Evolutionary conservation across 2,329 filamentous ascomycete species (phyloP).

Genomic region (Aureobasidium melanogenum): DNA sequence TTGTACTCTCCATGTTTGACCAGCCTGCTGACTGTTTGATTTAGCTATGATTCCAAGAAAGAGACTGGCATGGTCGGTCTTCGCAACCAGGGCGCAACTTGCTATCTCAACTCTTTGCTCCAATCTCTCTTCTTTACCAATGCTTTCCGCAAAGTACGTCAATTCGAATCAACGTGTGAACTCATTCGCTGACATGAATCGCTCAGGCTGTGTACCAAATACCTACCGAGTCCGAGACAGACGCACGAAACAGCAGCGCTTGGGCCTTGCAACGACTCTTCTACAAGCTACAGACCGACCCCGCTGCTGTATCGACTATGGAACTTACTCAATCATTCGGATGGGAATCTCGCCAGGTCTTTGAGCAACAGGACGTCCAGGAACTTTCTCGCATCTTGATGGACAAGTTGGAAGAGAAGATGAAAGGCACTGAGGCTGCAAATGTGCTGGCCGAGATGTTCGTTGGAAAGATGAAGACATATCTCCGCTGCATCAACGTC

Average conservation of each 20-base stretch:
- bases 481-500: conserved; percentile 97
- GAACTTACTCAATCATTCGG: conserved; percentile 95
- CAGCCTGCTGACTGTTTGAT: not conserved
- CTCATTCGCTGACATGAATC: not conserved
- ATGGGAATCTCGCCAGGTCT: conserved; percentile 96
- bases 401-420: conserved; percentile 92
- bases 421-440: conserved; percentile 92
- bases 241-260: conserved; percentile 69
- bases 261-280: conserved; percentile 91
- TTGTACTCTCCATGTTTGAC: not conserved
- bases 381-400: conserved; percentile 94
- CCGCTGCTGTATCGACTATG: conserved; percentile 74
- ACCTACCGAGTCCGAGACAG: conserved; percentile 77
- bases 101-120: conserved; percentile 43
- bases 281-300: conserved; percentile 85
- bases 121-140: conserved; percentile 51
- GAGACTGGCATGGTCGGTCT: conserved; percentile 95
- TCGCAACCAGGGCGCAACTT: conserved; percentile 83
- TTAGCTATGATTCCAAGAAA: conserved; percentile 88
- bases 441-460: conserved; percentile 86
- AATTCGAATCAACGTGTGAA: not conserved
- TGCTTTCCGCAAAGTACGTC: conserved; percentile 74
- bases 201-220: conserved; percentile 87
- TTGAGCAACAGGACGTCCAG: conserved; percentile 97
- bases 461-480: conserved; percentile 96